These are phyloP conservation scores for Coniosporium tulheliwenetii DNA, from an alignment of 2,329 filamentous ascomycete species.

Conservation along the genomic window DNA sequence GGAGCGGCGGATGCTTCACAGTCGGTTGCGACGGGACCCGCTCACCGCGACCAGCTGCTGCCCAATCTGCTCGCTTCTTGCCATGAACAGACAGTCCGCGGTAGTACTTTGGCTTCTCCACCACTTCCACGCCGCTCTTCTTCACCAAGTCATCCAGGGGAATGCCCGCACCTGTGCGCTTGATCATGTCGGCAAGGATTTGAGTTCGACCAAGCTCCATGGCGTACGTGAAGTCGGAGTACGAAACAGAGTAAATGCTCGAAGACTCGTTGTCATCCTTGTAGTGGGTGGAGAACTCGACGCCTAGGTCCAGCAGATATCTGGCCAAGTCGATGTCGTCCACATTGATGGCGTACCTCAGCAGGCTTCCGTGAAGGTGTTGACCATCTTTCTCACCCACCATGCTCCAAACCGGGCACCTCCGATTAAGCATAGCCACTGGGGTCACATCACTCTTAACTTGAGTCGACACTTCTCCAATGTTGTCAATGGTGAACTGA, in stretches of 20 bases:
- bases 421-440: slow-evolving; percentile 31
- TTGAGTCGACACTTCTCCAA: slow-evolving; percentile 52
- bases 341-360: slow-evolving; percentile 19
- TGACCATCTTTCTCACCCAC: slow-evolving; percentile 10
- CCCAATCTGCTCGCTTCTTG: slow-evolving; percentile 62
- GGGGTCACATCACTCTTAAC: slow-evolving; percentile 51
- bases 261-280: slow-evolving; percentile 7
- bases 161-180: slow-evolving; percentile 49
- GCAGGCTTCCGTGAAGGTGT: slow-evolving; percentile 6
- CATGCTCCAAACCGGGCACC: slow-evolving; percentile 18
- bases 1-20: slow-evolving; percentile 38
- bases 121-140: slow-evolving; percentile 46
- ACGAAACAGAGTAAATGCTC: slow-evolving; percentile 9
- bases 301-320: slow-evolving; percentile 40
- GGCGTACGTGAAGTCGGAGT: slow-evolving; percentile 21
- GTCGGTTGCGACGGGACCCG: slow-evolving; percentile 5
- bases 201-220: slow-evolving; percentile 33
- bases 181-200: slow-evolving; percentile 49
- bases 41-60: slow-evolving; percentile 38
- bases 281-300: slow-evolving; percentile 24
- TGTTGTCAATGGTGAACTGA: slow-evolving; percentile 59
- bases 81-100: slow-evolving; percentile 64
- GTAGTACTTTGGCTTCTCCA: slow-evolving; percentile 55
- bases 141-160: slow-evolving; percentile 52
- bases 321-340: slow-evolving; percentile 40